Base-by-base conservation (phyloP, 2,329 filamentous ascomycete species). In the Colletotrichum godetiae region DNA sequence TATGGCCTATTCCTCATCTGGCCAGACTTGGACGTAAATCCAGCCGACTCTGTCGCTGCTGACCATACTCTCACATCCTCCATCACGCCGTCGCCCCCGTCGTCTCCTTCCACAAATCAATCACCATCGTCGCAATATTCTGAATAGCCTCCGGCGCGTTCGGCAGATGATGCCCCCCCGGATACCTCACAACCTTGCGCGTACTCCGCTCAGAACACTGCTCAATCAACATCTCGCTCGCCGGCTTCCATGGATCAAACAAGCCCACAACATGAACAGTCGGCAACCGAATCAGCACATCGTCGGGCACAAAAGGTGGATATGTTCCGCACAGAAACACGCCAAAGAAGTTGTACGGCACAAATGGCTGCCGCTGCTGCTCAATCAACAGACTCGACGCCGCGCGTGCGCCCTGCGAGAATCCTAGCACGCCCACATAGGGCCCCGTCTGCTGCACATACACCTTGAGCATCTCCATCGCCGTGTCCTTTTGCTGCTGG, bases 321-420 rank as follows among this genome's bases (percentile, higher is more conserved):
- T 70, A 73, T 2, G 70, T 73, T 4, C 70, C 70, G 60, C 70
- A 73, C 59, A 73, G 31, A 59, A 73, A 73, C 5, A 73, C 37
- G 8, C 58, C 70, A n/a, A 73, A 73, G 5, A 64, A 42, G 31
- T 61, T 60, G 1, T 29, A 24, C 27, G 55, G 58, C n/a, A 70
- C 6, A 15, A 73, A 73, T 7, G 60, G 59, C 68, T 67, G 60
- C 12, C 68, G 67, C 72, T 74, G 72, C 27, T 74, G 68, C 63
- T 72, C 67, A 6, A 71, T 62, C 7, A 74, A 33, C 61, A 74
- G 42, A 19, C 72, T 74, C 31, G 72, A 33, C 13, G 68, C 68
- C 15, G 68, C 68, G 2, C 72, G 67, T 13, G 61, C 68, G 22
- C 72, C 72, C 12, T 74, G 72, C 13, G 67, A 71, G 53, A 74